Conservation (phyloP, 345 rosid genomes). For the Limnanthes douglasii region DNA sequence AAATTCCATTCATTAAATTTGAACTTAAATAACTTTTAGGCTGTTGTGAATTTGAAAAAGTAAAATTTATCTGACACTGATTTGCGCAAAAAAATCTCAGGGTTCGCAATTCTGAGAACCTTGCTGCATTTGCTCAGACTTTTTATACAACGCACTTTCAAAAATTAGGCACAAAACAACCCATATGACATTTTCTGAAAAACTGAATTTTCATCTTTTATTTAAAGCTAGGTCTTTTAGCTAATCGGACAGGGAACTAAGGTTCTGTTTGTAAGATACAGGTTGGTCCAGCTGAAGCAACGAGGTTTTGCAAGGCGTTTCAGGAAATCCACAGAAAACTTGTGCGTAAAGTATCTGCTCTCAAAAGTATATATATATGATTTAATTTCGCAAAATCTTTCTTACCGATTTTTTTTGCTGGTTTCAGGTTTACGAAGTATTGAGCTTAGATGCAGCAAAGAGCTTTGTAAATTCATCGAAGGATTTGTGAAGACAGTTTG, state of each 20-base stretch:
- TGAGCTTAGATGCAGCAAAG: slow-evolving; percentile 48
- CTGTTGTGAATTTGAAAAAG: not conserved
- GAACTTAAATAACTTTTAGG: not conserved
- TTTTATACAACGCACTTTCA: no score
- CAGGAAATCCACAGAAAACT: slow-evolving; percentile 66
- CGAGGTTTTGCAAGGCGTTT: slow-evolving; percentile 63
- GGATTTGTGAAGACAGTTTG: no score
- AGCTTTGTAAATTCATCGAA: slow-evolving; percentile 12
- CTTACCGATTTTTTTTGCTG: not conserved
- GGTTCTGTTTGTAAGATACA: slow-evolving; percentile 15
- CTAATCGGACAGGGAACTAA: not conserved
- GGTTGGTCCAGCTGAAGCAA: slow-evolving; percentile 63
- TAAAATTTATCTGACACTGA: not conserved
- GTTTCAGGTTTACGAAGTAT: slow-evolving; percentile 50
- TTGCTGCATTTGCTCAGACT: not conserved
- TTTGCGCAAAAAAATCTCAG: not conserved
- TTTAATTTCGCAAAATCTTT: not conserved
- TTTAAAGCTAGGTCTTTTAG: not conserved
- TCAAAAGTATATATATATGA: not conserved
- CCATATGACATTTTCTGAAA: no score
- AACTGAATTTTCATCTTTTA: not conserved
- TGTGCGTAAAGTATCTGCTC: slow-evolving; percentile 18
- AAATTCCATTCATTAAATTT: not conserved
- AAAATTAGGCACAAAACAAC: no score
- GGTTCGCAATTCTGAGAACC: not conserved